Evolutionary conservation across 1,284 basidiomycete species (phyloP).

Genomic region (Lentinula novae-zelandiae): DNA sequence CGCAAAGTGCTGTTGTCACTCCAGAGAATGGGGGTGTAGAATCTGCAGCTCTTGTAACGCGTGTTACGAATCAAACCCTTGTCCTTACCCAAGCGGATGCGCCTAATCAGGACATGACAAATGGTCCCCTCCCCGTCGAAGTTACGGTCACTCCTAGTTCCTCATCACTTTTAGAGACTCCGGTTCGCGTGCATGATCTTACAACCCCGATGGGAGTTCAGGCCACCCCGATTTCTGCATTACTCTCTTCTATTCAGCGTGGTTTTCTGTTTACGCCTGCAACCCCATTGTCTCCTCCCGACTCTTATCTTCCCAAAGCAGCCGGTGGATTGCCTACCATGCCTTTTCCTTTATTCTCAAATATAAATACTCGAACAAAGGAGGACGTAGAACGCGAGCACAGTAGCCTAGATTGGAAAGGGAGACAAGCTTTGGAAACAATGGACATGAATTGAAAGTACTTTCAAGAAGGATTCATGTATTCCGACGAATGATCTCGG

Average conservation of each 20-base stretch:
- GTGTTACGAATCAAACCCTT: background rate
- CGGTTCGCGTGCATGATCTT: conserved; percentile 13
- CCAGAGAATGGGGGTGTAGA: too few relatives aligned
- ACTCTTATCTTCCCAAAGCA: conserved; percentile 35
- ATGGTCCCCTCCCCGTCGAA: background rate
- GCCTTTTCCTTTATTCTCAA: conserved; percentile 8
- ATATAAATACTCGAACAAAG: background rate
- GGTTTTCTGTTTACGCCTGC: conserved; percentile 64
- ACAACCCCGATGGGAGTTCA: background rate
- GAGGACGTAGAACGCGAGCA: background rate
- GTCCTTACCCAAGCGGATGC: too few relatives aligned
- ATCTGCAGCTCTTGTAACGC: background rate
- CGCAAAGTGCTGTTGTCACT: too few relatives aligned
- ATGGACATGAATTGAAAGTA: background rate
- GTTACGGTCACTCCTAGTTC: background rate
- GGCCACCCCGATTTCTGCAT: conserved; percentile 65
- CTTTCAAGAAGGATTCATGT: too few relatives aligned
- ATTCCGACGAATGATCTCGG: too few relatives aligned
- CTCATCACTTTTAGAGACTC: background rate
- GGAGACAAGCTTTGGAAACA: conserved; percentile 4
- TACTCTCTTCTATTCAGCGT: conserved; percentile 63
- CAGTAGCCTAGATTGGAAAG: background rate
- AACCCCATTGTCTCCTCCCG: conserved; percentile 54
- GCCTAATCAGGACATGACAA: too few relatives aligned
- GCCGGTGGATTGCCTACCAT: background rate